A percentile compares a stretch with the other conserved stretches of the same genome.
These are phyloP conservation scores for Begonia peltatifolia DNA, from an alignment of 306 rosid genomes.

Conservation along the genomic window DNA sequence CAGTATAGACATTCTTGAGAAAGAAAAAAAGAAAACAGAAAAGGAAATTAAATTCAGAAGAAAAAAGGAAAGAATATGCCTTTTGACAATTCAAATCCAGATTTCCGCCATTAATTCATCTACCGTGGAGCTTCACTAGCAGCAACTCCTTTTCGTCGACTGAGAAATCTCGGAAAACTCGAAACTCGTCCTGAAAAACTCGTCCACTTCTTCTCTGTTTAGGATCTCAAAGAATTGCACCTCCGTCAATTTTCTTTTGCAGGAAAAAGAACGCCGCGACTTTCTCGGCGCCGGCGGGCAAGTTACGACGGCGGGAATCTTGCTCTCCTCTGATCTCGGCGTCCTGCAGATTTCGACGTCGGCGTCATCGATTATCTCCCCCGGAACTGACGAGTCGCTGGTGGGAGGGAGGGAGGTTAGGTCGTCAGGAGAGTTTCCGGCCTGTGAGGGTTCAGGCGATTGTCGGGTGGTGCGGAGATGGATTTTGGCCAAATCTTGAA, in stretches of 20 bases:
- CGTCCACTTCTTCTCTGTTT: slow-evolving; percentile 30
- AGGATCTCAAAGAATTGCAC: slow-evolving; percentile 33
- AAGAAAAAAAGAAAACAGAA: too few relatives aligned
- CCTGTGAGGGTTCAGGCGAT: background rate
- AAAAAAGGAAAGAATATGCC: too few relatives aligned
- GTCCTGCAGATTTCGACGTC: slow-evolving; percentile 17
- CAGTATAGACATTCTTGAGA: too few relatives aligned
- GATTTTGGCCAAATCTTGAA: background rate
- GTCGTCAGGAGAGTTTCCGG: background rate
- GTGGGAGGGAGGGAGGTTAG: background rate
- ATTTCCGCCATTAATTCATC: background rate
- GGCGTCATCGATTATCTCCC: background rate
- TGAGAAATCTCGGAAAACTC: background rate
- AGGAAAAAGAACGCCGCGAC: slow-evolving; percentile 15
- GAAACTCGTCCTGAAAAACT: slow-evolving; percentile 32
- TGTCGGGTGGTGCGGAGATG: background rate
- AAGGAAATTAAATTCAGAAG: too few relatives aligned
- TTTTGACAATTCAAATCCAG: too few relatives aligned
- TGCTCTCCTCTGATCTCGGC: slow-evolving; percentile 26
- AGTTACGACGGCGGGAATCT: slow-evolving; percentile 21
- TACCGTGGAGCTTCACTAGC: slow-evolving; percentile 23
- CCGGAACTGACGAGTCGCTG: background rate
- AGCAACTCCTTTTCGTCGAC: slow-evolving; percentile 20
- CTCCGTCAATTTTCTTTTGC: slow-evolving; percentile 36
- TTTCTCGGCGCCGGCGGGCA: slow-evolving; percentile 50